Percentiles rank a stretch among this genome's conserved stretches.
These are phyloP conservation scores for Paspalum vaginatum DNA, from an alignment of 176 grass and related monocot genomes.

Conservation along the genomic window DNA sequence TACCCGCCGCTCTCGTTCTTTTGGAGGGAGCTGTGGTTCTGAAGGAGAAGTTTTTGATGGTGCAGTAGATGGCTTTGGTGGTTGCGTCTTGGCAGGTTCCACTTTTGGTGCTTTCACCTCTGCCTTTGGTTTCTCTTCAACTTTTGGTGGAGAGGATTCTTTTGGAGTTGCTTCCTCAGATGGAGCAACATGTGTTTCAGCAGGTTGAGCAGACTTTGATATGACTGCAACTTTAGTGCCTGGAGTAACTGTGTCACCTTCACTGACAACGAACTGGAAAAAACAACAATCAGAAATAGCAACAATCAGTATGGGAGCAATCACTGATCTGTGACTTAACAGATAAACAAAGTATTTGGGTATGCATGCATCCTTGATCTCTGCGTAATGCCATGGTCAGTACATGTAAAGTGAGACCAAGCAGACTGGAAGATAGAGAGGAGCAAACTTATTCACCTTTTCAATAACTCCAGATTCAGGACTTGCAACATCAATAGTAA, in stretches of 20 bases:
- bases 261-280: slow-evolving; percentile 70
- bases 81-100: slow-evolving; percentile 55
- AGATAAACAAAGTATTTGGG: not conserved
- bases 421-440: slow-evolving; percentile 20
- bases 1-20: slow-evolving; percentile 94
- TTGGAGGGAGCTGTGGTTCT: slow-evolving; percentile 96
- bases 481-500: slow-evolving; percentile 93
- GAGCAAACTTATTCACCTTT: slow-evolving; percentile 55
- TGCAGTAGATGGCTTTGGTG: slow-evolving; percentile 46
- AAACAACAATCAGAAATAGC: slow-evolving; percentile 27
- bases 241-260: slow-evolving; percentile 96
- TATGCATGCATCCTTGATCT: not conserved
- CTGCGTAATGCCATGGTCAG: not conserved
- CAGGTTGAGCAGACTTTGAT: slow-evolving; percentile 77
- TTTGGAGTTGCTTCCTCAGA: slow-evolving; percentile 83
- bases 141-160: slow-evolving; percentile 46
- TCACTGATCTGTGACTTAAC: not conserved
- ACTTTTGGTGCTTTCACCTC: slow-evolving; percentile 57
- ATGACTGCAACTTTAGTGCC: slow-evolving; percentile 96
- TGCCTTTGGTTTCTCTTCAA: slow-evolving; percentile 52
- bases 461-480: slow-evolving; percentile 85
- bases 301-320: not conserved
- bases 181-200: slow-evolving; percentile 89
- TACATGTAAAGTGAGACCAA: not conserved
- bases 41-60: slow-evolving; percentile 64